Conservation (phyloP, 116 monocot genomes). For the Phalaenopsis hybrid region DNA sequence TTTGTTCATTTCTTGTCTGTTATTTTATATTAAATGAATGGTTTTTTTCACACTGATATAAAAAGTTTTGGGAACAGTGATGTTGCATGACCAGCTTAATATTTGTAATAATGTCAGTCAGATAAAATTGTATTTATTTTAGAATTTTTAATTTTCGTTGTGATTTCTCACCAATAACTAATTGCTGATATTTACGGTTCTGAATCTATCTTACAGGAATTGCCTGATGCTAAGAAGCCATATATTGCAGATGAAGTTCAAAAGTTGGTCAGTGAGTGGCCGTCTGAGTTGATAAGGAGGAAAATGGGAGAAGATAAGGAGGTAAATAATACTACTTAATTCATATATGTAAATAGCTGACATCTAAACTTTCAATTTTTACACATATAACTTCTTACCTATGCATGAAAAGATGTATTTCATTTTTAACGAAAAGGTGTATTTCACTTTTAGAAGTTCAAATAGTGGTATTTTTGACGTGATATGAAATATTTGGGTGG, state of each 20-base stretch:
- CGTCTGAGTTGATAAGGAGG: conserved; percentile 38
- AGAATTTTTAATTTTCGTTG: not conserved
- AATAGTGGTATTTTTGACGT: too few species aligned
- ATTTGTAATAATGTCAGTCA: not conserved
- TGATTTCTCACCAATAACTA: not conserved
- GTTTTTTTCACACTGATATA: not conserved
- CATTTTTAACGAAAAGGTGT: too few species aligned
- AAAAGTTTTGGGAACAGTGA: not conserved
- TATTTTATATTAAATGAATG: not conserved
- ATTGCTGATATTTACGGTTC: not conserved
- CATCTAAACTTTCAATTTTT: too few species aligned
- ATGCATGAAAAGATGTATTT: too few species aligned
- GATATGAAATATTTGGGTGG: too few species aligned
- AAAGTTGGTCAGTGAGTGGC: conserved; percentile 61
- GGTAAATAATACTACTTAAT: conserved; percentile 20
- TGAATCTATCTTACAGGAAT: conserved; percentile 26
- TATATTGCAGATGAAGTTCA: conserved; percentile 48
- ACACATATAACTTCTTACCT: too few species aligned
- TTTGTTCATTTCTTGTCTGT: not conserved
- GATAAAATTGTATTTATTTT: not conserved
- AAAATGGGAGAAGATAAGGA: conserved; percentile 45
- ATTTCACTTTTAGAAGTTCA: too few species aligned
- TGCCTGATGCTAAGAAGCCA: conserved; percentile 55
- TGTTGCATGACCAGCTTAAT: not conserved
- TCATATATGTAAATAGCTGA: too few species aligned